Base-by-base conservation (phyloP, 2,329 filamentous ascomycete species). In the Colletotrichum tropicale region DNA sequence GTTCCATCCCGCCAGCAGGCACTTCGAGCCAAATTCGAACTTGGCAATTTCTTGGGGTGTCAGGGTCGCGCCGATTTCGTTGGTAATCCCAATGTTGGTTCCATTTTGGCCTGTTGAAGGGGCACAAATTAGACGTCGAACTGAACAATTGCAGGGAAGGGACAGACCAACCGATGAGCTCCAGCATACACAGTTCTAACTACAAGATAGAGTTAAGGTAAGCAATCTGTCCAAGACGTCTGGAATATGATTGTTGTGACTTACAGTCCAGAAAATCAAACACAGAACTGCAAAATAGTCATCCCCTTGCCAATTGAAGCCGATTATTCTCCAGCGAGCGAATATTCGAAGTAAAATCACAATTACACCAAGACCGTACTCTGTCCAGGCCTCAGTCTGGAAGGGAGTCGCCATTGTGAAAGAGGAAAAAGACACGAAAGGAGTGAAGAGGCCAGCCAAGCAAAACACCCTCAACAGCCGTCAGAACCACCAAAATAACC, bases 361-460 rank as follows among this genome's bases (percentile, higher is more conserved):
- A 9, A 82, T 1, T 3, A 83, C 76, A 3, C 86, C 86, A 32
- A 88, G 78, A 2, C 80, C 83, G 64, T 87, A 88, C 70, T 88
- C 87, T 18, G 81, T 80, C 86, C 86, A 88, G 10, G 85, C 85
- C 77, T 88, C 86, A 4, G 79, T 81, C 73, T 86, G 84, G 71
- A 87, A 87, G 5, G 86, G 85, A 6, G 84, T 86, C n/a, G 81
- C 81, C 13, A 77, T 55, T 79, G 81, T 82, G 55, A 32, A 66
- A 24, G 32, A 48, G 4, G 48, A 32, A n/a, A n/a, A 13, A 32
- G 26, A 28, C n/a, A 21, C 55, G 10, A 26, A 36, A 21, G 21
- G 52, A 56, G 30, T n/a, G 32, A 28, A 18, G 16, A 68, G 18
- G 28, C 24, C 36, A 34, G 36, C 10, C 26, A n/a, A 48, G 21